A percentile compares a stretch with the other conserved stretches of the same genome.
phyloP scores from a whole-genome alignment of 768 basidiomycete genomes.

The Lentinula lateritia region DNA sequence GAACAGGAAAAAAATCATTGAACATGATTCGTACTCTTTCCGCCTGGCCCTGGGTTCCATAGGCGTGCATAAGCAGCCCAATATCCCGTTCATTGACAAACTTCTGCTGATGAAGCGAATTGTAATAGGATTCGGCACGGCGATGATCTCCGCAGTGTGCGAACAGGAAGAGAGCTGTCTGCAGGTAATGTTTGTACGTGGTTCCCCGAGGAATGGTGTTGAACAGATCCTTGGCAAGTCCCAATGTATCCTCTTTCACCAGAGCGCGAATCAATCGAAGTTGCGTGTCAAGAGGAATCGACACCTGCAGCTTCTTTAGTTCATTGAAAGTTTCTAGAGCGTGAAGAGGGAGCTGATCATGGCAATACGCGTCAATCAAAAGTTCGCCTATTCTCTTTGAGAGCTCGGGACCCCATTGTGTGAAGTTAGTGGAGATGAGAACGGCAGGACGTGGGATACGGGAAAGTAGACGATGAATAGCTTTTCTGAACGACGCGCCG shows the following conservation, averaged over 20 bases:
- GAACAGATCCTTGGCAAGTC: constrained; percentile 40
- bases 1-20: constrained; percentile 43
- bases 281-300: constrained; percentile 21
- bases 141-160: constrained; percentile 46
- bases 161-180: constrained; percentile 46
- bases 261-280: constrained; percentile 37
- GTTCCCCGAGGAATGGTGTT: constrained; percentile 19
- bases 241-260: constrained; percentile 29
- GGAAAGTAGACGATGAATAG: constrained; percentile 19
- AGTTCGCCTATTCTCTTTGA: constrained; percentile 29
- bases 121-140: constrained; percentile 39
- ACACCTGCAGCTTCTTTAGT: constrained; percentile 31
- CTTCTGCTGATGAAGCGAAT: constrained; percentile 23
- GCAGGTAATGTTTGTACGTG: constrained; percentile 21
- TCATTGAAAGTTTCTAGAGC: constrained; percentile 35
- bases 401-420: constrained; percentile 19
- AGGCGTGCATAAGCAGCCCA: constrained; percentile 48
- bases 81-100: constrained; percentile 23
- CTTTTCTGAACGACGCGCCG: constrained; percentile 21
- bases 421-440: constrained; percentile 15
- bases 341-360: constrained; percentile 23
- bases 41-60: constrained; percentile 41
- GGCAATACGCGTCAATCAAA: constrained; percentile 35
- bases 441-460: constrained; percentile 26
- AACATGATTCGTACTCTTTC: constrained; percentile 45